These are phyloP conservation scores for Cubamyces lactineus DNA, from an alignment of 768 basidiomycete genomes.

Conservation along the genomic window DNA sequence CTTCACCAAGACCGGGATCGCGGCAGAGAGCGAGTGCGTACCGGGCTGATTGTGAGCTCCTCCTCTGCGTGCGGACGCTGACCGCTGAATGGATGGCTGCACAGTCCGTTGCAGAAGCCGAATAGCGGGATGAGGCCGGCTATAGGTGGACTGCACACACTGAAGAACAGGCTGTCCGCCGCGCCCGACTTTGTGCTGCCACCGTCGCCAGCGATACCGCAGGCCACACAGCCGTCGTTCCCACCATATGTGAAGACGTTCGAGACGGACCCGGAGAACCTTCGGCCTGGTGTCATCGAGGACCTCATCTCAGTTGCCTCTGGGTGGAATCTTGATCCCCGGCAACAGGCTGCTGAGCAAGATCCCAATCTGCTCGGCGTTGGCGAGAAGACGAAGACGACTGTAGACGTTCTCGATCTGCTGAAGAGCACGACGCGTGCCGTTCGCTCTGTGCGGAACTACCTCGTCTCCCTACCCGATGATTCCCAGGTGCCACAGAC, in stretches of 20 bases:
- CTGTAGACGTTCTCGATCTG: constrained; percentile 67
- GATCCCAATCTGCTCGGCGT: constrained; percentile 30
- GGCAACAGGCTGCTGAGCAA: constrained; percentile 13
- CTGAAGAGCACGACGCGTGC: constrained; percentile 81
- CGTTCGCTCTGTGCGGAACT: constrained; percentile 83
- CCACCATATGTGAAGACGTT: constrained; percentile 63
- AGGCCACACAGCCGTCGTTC: constrained; percentile 46
- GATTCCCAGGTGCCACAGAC: constrained; percentile 51
- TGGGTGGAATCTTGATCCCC: constrained; percentile 58
- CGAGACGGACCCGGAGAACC: constrained; percentile 75
- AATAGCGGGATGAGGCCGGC: constrained; percentile 74
- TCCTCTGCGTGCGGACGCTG: constrained; percentile 22
- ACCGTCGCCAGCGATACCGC: constrained; percentile 65
- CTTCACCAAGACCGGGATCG: constrained; percentile 87
- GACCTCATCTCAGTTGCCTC: constrained; percentile 67
- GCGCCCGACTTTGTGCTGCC: constrained; percentile 64
- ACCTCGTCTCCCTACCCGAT: constrained; percentile 80
- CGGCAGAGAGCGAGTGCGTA: constrained; percentile 71
- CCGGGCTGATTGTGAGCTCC: constrained; percentile 2
- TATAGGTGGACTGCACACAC: constrained; percentile 55
- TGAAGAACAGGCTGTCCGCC: constrained; percentile 45
- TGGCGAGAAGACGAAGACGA: constrained; percentile 22
- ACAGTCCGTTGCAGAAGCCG: constrained; percentile 50
- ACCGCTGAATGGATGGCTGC: constrained; percentile 6
- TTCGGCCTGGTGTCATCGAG: constrained; percentile 77